Evolutionary conservation across 768 basidiomycete genomes (phyloP).

Genomic region (Kondoa subrosea): DNA sequence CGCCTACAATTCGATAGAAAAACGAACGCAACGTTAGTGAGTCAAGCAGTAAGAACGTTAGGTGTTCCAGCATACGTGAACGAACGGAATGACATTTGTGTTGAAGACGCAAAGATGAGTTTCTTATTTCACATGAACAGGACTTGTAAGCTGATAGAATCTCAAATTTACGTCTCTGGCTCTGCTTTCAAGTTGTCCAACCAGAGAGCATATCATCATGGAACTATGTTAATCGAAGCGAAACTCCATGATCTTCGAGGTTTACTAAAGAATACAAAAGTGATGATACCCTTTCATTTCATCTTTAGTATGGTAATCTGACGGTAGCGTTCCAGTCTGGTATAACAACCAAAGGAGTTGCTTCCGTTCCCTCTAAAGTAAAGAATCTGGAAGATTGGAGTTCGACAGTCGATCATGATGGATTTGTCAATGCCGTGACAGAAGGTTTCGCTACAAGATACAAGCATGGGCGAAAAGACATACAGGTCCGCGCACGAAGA

Average conservation of each 20-base stretch:
- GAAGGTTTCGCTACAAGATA: constrained; percentile 52
- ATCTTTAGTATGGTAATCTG: no score
- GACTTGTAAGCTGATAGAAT: not conserved
- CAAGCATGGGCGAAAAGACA: not conserved
- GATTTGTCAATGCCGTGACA: constrained; percentile 53
- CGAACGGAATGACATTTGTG: constrained; percentile 78
- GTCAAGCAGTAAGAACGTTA: constrained; percentile 58
- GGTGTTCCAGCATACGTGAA: constrained; percentile 59
- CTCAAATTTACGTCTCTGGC: constrained; percentile 62
- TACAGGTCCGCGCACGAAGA: not conserved
- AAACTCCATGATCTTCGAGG: constrained; percentile 53
- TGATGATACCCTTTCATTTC: not conserved
- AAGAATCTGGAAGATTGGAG: constrained; percentile 54
- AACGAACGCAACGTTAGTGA: constrained; percentile 57
- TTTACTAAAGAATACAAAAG: constrained; percentile 48
- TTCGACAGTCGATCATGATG: constrained; percentile 44
- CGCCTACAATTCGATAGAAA: constrained; percentile 61
- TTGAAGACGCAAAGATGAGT: constrained; percentile 76
- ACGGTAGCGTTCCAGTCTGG: no score
- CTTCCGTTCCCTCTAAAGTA: constrained; percentile 83
- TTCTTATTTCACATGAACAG: not conserved
- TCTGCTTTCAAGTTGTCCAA: constrained; percentile 92
- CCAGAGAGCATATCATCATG: constrained; percentile 85
- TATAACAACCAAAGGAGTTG: constrained; percentile 69
- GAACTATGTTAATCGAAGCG: constrained; percentile 91